phyloP scores from a whole-genome alignment of 495 filamentous ascomycete genomes.

The Trichoderma gamsii region DNA sequence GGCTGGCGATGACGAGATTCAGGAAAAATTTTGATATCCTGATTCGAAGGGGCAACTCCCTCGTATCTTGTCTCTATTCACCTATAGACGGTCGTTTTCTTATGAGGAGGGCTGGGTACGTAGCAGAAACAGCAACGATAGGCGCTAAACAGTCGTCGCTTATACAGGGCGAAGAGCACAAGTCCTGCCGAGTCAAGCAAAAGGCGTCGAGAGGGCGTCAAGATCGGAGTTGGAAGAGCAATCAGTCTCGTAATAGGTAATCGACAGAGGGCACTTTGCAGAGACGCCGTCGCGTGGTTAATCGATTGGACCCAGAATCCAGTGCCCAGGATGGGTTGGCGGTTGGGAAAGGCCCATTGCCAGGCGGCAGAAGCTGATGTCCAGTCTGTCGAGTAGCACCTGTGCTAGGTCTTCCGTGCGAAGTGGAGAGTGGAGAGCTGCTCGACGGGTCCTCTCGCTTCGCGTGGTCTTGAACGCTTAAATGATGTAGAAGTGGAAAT shows the following conservation, averaged over 20 bases:
- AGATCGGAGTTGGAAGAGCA: neutral
- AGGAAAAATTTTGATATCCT: conserved; percentile 5
- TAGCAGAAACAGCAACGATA: neutral
- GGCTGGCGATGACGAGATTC: conserved; percentile 9
- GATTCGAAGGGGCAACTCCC: neutral
- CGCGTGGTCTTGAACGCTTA: conserved; percentile 2
- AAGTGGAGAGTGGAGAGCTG: conserved; percentile 2
- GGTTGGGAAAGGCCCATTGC: conserved; percentile 9
- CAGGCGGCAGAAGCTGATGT: neutral
- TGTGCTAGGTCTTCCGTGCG: neutral
- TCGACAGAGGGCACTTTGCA: neutral
- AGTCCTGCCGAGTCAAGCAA: neutral
- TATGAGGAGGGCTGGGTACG: no score
- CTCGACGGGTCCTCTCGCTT: neutral
- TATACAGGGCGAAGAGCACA: neutral
- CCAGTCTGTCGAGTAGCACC: conserved; percentile 1
- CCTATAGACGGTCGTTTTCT: no score
- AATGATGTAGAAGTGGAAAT: neutral
- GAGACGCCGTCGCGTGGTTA: conserved; percentile 6
- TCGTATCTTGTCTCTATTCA: neutral
- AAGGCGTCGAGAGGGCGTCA: conserved; percentile 3
- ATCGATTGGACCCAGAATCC: conserved; percentile 7
- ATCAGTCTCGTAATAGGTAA: conserved; percentile 6
- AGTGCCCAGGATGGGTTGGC: conserved; percentile 6
- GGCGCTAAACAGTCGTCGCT: neutral